A percentile compares a stretch with the other conserved stretches of the same genome.
phyloP scores from a whole-genome alignment of 495 filamentous ascomycete genomes.

The Lentithecium fluviatile region DNA sequence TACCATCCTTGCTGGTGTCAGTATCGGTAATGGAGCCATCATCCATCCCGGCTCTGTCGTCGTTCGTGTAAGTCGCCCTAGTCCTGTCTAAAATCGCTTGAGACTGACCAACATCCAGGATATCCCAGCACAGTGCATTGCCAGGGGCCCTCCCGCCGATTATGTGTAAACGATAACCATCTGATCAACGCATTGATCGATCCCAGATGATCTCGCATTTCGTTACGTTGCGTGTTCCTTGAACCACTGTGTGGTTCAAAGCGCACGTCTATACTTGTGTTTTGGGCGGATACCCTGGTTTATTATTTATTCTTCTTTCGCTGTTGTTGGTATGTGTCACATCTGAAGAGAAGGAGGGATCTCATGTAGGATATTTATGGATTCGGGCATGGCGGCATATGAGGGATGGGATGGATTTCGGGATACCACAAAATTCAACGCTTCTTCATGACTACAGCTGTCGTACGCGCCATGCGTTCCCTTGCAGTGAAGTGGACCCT shows the following conservation, averaged over 20 bases:
- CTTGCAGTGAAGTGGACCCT: too few species aligned
- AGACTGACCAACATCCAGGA: slow-evolving; percentile 46
- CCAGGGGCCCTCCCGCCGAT: slow-evolving; percentile 62
- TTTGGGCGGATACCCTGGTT: slow-evolving; percentile 28
- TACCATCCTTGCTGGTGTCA: slow-evolving; percentile 64
- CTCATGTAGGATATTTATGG: slow-evolving; percentile 5
- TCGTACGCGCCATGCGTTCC: background rate
- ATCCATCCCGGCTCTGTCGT: slow-evolving; percentile 45
- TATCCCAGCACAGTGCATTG: slow-evolving; percentile 60
- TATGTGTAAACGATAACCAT: slow-evolving; percentile 5
- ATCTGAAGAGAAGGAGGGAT: background rate
- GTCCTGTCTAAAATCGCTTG: background rate
- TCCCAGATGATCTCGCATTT: too few species aligned
- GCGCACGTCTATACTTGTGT: too few species aligned
- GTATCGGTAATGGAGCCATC: slow-evolving; percentile 42
- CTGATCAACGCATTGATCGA: too few species aligned
- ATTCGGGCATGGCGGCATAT: too few species aligned
- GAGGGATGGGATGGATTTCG: too few species aligned
- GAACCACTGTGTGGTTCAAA: too few species aligned
- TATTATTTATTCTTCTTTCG: slow-evolving; percentile 4
- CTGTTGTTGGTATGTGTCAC: background rate
- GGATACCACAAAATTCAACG: too few species aligned
- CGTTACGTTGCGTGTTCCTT: background rate
- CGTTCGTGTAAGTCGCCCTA: slow-evolving; percentile 40
- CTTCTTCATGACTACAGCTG: too few species aligned